Base-by-base conservation (phyloP, 2,329 filamentous ascomycete genomes). In the Claviceps fusiformis region DNA sequence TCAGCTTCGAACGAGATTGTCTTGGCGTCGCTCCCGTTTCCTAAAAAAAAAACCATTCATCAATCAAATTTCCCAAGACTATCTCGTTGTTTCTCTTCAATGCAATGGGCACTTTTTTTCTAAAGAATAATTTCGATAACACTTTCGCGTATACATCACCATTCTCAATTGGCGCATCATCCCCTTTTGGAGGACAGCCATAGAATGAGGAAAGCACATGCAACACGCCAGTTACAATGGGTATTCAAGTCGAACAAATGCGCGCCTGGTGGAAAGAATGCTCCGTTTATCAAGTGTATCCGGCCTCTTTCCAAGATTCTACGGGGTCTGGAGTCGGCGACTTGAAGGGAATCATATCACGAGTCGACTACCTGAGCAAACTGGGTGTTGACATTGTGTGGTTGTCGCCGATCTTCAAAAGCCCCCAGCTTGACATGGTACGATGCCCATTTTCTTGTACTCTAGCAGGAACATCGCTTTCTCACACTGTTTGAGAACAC, bases 341-440 rank as follows among this genome's bases (percentile, higher is more conserved):
- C 57, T 66, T 82, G n/a, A 73, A 73, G 50, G 79, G 80, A 43
- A 79, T 82, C 59, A 79, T 80, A 52, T 75, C 74, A 17, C 72
- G 77, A 51, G 68, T 82, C 19, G 76, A 80, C 62, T 81, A 82
- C 60, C 70, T 81, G 56, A 70, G 75, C 58, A 66, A 72, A 3
- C 71, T 81, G 27, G 82, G 82, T 2, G 72, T 80, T 15, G 78
- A 82, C 58, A 77, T 82, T 35, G 71, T 82, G 52, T 83, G 80
- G 80, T 63, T 75, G 27, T 73, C 70, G 17, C 73, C 73, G 37
- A 75, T 74, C 46, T 75, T 72, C 56, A 65, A 72, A 58, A 73
- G 71, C 45, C 83, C 83, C 0, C 79, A 83, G 62, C 69, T 80
- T 49, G 85, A 88, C 61, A 86, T 87, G 83, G 70, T 72, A 57